Evolutionary conservation across 441 rosid species (phyloP).

Genomic region (Lepidium campestre): DNA sequence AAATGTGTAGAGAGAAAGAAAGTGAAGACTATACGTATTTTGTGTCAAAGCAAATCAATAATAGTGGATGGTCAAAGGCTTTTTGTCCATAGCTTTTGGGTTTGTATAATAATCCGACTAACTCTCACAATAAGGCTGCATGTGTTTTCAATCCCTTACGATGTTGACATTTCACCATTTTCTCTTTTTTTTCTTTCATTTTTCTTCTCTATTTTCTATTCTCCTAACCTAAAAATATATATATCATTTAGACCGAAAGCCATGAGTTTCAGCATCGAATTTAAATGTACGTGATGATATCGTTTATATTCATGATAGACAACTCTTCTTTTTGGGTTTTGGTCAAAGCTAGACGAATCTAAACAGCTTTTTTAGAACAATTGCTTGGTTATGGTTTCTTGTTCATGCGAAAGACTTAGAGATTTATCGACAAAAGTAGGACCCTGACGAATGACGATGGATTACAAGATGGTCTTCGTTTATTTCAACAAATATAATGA

Average conservation of each 20-base stretch:
- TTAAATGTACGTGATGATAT: neutral
- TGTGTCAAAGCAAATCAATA: conserved; percentile 30
- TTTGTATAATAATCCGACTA: conserved; percentile 28
- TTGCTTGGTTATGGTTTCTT: neutral
- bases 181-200: too few species aligned
- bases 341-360: neutral
- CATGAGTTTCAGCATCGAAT: neutral
- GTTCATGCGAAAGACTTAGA: neutral
- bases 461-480: neutral
- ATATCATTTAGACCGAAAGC: too few species aligned
- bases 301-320: neutral
- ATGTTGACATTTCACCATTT: conserved; percentile 23
- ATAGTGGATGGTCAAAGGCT: conserved; percentile 25
- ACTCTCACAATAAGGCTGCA: conserved; percentile 33
- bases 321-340: too few species aligned
- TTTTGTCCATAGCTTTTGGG: conserved; percentile 26
- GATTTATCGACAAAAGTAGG: neutral
- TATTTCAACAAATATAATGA: neutral
- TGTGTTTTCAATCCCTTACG: conserved; percentile 21
- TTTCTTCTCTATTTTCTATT: too few species aligned
- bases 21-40: conserved; percentile 14
- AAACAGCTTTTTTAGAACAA: neutral
- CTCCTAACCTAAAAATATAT: too few species aligned
- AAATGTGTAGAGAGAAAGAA: conserved; percentile 5
- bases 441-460: neutral